A percentile compares a stretch with the other conserved stretches of the same genome.
These are phyloP conservation scores for Noccaea caerulescens DNA, from an alignment of 345 rosid genomes.

Conservation along the genomic window DNA sequence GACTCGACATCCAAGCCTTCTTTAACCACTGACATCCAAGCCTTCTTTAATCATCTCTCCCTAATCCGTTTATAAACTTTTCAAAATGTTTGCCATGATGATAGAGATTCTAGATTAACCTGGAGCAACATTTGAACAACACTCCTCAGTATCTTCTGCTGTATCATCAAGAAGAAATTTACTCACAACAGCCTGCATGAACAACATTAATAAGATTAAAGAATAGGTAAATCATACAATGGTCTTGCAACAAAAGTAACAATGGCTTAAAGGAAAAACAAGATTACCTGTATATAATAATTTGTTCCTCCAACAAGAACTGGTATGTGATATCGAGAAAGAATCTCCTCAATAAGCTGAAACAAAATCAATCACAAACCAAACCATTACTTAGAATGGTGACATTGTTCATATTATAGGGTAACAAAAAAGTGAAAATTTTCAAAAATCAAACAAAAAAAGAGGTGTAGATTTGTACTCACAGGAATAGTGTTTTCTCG, in stretches of 20 bases:
- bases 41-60: slow-evolving; percentile 41
- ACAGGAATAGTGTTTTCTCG: slow-evolving; percentile 73
- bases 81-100: background rate
- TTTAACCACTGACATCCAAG: slow-evolving; percentile 35
- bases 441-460: background rate
- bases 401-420: background rate
- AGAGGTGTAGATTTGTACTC: slow-evolving; percentile 43
- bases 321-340: slow-evolving; percentile 71
- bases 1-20: slow-evolving; percentile 42
- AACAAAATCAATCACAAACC: slow-evolving; percentile 13
- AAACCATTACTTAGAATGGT: background rate
- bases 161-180: slow-evolving; percentile 80
- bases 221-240: background rate
- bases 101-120: slow-evolving; percentile 50
- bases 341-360: slow-evolving; percentile 78
- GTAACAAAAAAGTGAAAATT: background rate
- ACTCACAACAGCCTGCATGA: slow-evolving; percentile 77
- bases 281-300: slow-evolving; percentile 86
- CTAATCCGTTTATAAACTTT: background rate
- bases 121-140: slow-evolving; percentile 40
- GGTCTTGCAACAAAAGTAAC: slow-evolving; percentile 3
- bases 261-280: slow-evolving; percentile 3
- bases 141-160: slow-evolving; percentile 46
- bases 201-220: background rate
- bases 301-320: slow-evolving; percentile 94